A percentile compares a stretch with the other conserved stretches of the same genome.
Evolutionary conservation across 2,329 filamentous ascomycete genomes (phyloP).

Genomic region (Colletotrichum sp.): DNA sequence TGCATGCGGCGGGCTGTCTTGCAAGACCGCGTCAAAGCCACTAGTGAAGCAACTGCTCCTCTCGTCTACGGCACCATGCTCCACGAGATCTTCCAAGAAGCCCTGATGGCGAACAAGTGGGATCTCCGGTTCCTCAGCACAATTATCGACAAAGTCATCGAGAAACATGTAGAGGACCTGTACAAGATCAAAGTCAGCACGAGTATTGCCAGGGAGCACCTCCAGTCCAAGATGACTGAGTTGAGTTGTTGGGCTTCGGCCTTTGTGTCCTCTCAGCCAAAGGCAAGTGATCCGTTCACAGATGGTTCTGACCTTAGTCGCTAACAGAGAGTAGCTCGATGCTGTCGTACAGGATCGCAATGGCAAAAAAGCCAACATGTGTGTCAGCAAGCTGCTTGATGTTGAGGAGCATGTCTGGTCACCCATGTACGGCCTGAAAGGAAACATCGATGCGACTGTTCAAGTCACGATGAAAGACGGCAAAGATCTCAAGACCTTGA

Average conservation of each 20-base stretch:
- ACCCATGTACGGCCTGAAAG: conserved; percentile 95
- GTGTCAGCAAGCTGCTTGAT: conserved; percentile 91
- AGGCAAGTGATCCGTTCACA: conserved; percentile 46
- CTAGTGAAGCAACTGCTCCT: conserved; percentile 77
- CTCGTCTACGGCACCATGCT: conserved; percentile 93
- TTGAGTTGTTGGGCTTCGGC: conserved; percentile 82
- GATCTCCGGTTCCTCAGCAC: conserved; percentile 68
- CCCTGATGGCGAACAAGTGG: conserved; percentile 84
- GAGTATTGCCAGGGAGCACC: conserved; percentile 75
- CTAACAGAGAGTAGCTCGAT: conserved; percentile 30
- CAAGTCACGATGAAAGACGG: conserved; percentile 82
- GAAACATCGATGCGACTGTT: conserved; percentile 96
- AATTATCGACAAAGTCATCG: conserved; percentile 72
- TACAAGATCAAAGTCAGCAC: conserved; percentile 84
- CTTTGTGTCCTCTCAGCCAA: conserved; percentile 77
- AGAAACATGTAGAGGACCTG: conserved; percentile 84
- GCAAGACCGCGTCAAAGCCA: conserved; percentile 93
- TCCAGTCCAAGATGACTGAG: conserved; percentile 83
- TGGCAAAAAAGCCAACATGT: conserved; percentile 71
- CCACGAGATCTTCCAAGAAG: conserved; percentile 94
- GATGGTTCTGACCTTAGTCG: background rate
- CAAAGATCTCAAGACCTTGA: conserved; percentile 69
- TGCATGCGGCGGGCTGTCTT: conserved; percentile 91
- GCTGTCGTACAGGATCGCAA: conserved; percentile 18
- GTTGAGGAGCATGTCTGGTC: conserved; percentile 99